Conservation (phyloP, 192 early-diverging fungal species). For the Backusella psychrophila region DNA sequence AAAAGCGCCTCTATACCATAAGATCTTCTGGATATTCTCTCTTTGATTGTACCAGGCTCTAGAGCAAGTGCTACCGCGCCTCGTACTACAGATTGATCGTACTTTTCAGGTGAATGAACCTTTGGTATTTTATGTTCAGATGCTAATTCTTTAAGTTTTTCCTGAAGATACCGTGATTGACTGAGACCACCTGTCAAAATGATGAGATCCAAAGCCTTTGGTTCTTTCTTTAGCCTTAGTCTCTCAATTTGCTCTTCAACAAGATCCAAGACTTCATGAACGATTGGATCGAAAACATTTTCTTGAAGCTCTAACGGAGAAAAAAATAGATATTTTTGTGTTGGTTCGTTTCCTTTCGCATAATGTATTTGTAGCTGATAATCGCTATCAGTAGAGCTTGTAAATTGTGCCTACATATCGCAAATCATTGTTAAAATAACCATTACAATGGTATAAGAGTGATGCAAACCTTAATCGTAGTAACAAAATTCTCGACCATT, state of each 20-base stretch:
- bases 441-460: conserved; percentile 32
- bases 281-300: conserved; percentile 47
- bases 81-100: conserved; percentile 46
- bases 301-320: conserved; percentile 43
- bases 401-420: conserved; percentile 37
- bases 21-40: not conserved
- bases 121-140: conserved; percentile 20
- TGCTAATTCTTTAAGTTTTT: conserved; percentile 37
- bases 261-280: conserved; percentile 41
- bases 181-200: conserved; percentile 54
- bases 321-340: conserved; percentile 29
- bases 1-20: not conserved
- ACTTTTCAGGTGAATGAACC: conserved; percentile 36
- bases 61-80: conserved; percentile 47
- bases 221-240: conserved; percentile 12
- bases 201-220: conserved; percentile 31
- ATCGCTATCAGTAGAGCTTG: conserved; percentile 36
- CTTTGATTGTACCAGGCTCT: conserved; percentile 23
- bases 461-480: conserved; percentile 16
- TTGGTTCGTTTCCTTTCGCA: conserved; percentile 36
- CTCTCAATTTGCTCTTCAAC: conserved; percentile 43
- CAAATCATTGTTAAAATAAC: conserved; percentile 28
- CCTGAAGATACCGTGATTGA: conserved; percentile 48
- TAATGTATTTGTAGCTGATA: conserved; percentile 32
- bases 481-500: conserved; percentile 10